Evolutionary conservation across 2,329 filamentous ascomycete species (phyloP), one percentile per base, ranked within the genome.

Genomic region (Phaeosphaeriaceae sp.): DNA sequence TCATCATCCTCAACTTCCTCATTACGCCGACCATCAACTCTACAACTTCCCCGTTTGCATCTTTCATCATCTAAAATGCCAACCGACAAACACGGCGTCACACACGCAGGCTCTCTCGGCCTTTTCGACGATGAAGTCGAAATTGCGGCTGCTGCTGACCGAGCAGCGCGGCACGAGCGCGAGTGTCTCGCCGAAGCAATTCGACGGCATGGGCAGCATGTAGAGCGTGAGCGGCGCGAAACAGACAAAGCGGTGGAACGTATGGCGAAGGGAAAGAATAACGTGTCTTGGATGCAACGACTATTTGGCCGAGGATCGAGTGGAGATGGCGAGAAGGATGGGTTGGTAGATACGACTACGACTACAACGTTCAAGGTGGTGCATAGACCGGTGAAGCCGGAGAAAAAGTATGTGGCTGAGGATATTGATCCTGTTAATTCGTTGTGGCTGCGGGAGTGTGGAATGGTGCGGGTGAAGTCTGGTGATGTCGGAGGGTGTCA

Each of bases 51-150:
- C 30, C 30, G 30, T 5, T 15, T 33, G 30, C 30, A 33, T 6
- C 13, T 5, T 5, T 15, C 5, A n/a, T 13, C 30, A 13, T n/a
- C 20, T 6, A 28, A 11, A 9, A 54, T 52, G 46, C 49, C 49
- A 8, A 47, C 32, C 18, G 46, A 54, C 34, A 43, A 52, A 34
- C 46, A 43, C 32, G 41, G 41, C 18, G 18, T 35, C 2, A 36
- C 45, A 3, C 60, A 63, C 48, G 49, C 58, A 2, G 60, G 58
- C 15, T 38, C 41, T 35, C 47, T 54, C 28, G 58, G 60, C 18
- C 52, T 63, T 41, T 63, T 60, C 41, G 60, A 63, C 38, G 58
- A 60, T 30, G 35, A 29, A 0, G 49, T 56, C 29, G 59, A 60
- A 38, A n/a, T 38, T 16, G 41, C 39, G 2, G 18, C 36, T 9